Evolutionary conservation across 1,284 basidiomycete genomes (phyloP), one percentile per base, ranked within the genome.

Genomic region (Marasmius fiardii): DNA sequence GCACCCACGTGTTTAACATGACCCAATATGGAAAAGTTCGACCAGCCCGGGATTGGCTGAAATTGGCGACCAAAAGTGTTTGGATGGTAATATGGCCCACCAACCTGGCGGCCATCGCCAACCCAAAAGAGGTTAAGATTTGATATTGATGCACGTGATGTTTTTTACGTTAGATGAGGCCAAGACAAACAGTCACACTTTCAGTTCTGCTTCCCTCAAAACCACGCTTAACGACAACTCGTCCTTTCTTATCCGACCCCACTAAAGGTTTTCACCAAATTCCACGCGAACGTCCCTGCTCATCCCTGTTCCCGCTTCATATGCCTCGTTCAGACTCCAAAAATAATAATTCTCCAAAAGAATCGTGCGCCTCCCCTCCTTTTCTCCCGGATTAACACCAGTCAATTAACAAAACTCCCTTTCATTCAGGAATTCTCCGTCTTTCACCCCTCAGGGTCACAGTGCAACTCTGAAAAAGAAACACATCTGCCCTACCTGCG

Each of bases 401-500:
- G 41, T 31, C 52, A 52, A 44, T 54, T 34, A 23, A 54, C n/a
- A n/a, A n/a, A n/a, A n/a, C n/a, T n/a, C n/a, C n/a, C 53, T 35
- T 16, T 8, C 7, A 41, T 20, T 20, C 20, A 41, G 39, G 11
- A 41, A 21, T 35, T 45, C 53, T 24, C 35, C 41, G 43, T 65
- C 50, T 55, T 65, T 35, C 58, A 66, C 60, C n/a, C 57, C 35
- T 52, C 61, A 53, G 52, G 54, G 56, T 43, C 57, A 57, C 23
- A 47, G 33, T 50, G 47, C 60, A 11, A 53, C 61, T 6, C 58
- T 64, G 23, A 83, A 81, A 70, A 82, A 82, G 71, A 82, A 80
- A 60, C 86, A 90, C 61, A 71, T 85, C 24, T 90, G 88, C 65
- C 62, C 70, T 2, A 83, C 79, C 6, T 90, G 88, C 64, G 82